Conservation (phyloP, 2,329 filamentous ascomycete species). For the Amauroascus niger region DNA sequence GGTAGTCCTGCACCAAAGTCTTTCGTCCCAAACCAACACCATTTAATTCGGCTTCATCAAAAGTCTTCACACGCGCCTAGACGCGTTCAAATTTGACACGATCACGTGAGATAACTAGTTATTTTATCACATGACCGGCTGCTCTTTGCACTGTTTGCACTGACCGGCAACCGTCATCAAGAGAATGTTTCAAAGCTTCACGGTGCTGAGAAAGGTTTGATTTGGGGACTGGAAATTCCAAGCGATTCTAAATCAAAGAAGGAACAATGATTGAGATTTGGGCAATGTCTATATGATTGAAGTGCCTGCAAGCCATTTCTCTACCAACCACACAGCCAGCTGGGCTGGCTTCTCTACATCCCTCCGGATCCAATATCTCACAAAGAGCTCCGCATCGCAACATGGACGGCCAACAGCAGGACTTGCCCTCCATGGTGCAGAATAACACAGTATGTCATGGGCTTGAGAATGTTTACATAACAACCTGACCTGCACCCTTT, state of each 20-base stretch:
- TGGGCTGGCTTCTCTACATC: not conserved
- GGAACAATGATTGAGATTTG: conserved; percentile 3
- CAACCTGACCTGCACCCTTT: not conserved
- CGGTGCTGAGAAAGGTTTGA: not conserved
- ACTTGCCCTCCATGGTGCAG: conserved; percentile 8
- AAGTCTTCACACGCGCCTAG: not conserved
- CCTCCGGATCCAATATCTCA: not conserved
- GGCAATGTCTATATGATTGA: conserved; percentile 11
- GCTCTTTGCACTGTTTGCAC: conserved; percentile 20
- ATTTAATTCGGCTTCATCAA: too few relatives aligned
- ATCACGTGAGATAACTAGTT: conserved; percentile 3
- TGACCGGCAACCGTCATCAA: not conserved
- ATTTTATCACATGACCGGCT: not conserved
- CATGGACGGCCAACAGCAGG: conserved; percentile 1
- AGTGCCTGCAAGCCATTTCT: not conserved
- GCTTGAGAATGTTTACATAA: not conserved
- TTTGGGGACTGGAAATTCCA: not conserved
- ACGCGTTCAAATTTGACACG: conserved; percentile 18
- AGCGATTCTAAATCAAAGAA: not conserved
- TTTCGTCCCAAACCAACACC: too few relatives aligned
- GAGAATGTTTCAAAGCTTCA: not conserved
- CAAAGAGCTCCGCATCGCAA: not conserved
- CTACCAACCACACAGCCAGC: not conserved
- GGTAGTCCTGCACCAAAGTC: not conserved
- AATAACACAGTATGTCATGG: conserved; percentile 13